A percentile compares a stretch with the other conserved stretches of the same genome.
Conservation (phyloP, 129 eudicot species). For the Smallanthus sonchifolius region DNA sequence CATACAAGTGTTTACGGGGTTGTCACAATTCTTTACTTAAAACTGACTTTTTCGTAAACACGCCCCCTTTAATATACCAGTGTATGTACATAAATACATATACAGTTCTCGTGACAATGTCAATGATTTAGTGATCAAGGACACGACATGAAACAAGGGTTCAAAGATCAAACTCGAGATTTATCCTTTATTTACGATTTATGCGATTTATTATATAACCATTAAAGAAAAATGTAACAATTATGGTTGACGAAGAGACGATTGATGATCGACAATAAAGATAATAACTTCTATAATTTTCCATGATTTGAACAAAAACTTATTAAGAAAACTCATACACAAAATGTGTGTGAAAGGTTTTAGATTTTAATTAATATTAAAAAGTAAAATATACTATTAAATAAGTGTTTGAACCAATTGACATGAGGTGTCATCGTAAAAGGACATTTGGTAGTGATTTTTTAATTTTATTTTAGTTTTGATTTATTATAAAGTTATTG, state of each 20-base stretch:
- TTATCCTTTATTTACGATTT: no score
- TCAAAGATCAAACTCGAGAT: no score
- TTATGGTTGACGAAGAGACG: not conserved
- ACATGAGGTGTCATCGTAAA: slow-evolving; percentile 5
- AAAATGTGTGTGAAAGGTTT: not conserved
- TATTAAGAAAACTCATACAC: not conserved
- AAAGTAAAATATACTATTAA: not conserved
- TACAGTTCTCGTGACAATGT: not conserved
- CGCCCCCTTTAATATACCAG: not conserved
- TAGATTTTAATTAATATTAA: not conserved
- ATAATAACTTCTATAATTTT: not conserved
- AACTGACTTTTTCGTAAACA: no score
- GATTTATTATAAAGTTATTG: not conserved
- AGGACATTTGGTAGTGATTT: not conserved
- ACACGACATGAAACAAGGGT: no score
- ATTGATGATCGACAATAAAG: not conserved
- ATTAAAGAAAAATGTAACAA: no score
- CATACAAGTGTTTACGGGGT: no score
- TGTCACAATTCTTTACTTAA: no score
- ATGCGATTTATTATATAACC: no score
- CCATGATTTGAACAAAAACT: not conserved
- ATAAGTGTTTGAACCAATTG: not conserved
- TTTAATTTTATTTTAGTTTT: not conserved
- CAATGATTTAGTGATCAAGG: no score
- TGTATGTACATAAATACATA: no score